Base-by-base conservation (phyloP, 805 yeast genomes). In the Hanseniaspora singularis region DNA sequence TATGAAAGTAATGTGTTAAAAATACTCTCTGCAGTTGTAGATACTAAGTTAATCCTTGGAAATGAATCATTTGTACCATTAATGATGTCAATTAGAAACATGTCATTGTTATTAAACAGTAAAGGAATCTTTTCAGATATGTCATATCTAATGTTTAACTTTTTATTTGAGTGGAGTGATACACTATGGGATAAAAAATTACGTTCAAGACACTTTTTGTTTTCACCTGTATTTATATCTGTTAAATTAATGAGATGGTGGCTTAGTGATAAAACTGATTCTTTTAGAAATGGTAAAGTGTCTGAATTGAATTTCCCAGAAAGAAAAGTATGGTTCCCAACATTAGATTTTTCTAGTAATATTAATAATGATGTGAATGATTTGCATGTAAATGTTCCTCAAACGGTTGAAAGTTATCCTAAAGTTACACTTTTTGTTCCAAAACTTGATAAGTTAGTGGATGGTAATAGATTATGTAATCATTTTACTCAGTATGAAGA, bases 231-330 rank as follows among this genome's bases (percentile, higher is more conserved):
- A 4, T 82, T 75, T 59, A 81, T 88, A 14, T 79, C 94, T 22
- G 71, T 86, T 1, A 76, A 77, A 52, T 67, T 84, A 49, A 87
- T 89, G 95, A 71, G 76, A 38, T 92, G 97, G 96, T 89, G 97
- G 97, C 66, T 87, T 18, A 76, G 77, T 36, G 58, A 61, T 6
- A 53, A 55, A 20, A 61, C 57, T 64, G 61, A 48, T 68, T 81
- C 53, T 63, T 75, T 62, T 52, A 65, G 57, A 46, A 53, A 59
- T 39, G 62, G 59, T 20, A 36, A 47, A 22, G 47, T 46, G 6
- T 56, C 66, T 2, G 60, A 61, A n/a, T 52, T 58, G 9, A 68
- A 77, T 52, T 70, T 81, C 54, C 72, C 78, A 11, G 70, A 67
- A 52, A 63, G 72, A 23, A 57, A 65, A 46, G 56, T 67, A 22